Conservation (phyloP, 345 rosid genomes). For the Populus nigra region DNA sequence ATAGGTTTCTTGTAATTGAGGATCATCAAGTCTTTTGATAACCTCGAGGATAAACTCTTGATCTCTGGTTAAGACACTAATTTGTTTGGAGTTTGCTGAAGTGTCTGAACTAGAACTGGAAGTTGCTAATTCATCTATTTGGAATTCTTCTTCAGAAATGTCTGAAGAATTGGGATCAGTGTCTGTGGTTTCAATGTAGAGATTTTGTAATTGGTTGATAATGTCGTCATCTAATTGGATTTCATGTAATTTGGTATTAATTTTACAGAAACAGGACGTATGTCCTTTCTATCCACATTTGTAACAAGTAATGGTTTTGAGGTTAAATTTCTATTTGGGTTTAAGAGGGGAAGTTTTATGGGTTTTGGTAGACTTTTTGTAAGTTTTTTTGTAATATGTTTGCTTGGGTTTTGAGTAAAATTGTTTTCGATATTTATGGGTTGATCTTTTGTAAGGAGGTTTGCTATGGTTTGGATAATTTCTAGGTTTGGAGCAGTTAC, state of each 20-base stretch:
- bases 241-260: too few relatives aligned
- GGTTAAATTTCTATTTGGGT: too few relatives aligned
- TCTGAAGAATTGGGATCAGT: rapidly evolving
- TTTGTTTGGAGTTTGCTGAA: neutral
- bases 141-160: neutral
- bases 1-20: too few relatives aligned
- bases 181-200: too few relatives aligned
- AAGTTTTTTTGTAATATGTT: neutral
- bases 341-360: neutral
- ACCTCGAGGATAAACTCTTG: too few relatives aligned
- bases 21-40: neutral
- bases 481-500: too few relatives aligned
- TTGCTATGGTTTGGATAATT: too few relatives aligned
- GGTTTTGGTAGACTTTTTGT: too few relatives aligned
- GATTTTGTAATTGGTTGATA: too few relatives aligned
- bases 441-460: rapidly evolving
- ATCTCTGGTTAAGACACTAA: neutral
- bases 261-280: rapidly evolving
- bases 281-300: neutral
- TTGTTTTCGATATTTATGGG: neutral
- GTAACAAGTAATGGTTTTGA: neutral
- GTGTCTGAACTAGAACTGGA: too few relatives aligned
- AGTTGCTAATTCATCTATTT: neutral
- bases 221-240: too few relatives aligned
- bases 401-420: neutral